Evolutionary conservation across 108 stramenopile genomes (phyloP).

Genomic region (Nitzschia sp.): DNA sequence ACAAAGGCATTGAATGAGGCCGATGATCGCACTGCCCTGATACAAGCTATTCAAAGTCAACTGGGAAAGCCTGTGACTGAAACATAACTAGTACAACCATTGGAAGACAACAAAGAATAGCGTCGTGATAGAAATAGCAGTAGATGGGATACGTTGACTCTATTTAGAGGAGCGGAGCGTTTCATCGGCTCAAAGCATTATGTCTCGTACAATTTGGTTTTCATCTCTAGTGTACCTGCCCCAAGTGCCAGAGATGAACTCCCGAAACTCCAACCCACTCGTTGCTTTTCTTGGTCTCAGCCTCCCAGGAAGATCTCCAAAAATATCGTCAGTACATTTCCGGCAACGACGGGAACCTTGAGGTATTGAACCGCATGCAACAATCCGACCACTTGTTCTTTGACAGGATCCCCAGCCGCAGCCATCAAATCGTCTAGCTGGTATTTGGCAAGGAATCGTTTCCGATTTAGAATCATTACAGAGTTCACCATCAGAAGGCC

Average conservation of each 20-base stretch:
- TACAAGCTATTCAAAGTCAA: conserved; percentile 9
- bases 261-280: not conserved
- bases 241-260: not conserved
- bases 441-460: conserved; percentile 78
- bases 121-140: too few species aligned
- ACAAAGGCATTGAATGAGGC: conserved; percentile 10
- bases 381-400: conserved; percentile 67
- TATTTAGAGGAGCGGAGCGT: too few species aligned
- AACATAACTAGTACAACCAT: not conserved
- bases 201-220: too few species aligned
- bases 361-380: conserved; percentile 82
- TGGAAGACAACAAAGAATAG: not conserved
- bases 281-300: conserved; percentile 1
- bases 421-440: conserved; percentile 74
- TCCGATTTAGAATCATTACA: conserved; percentile 70
- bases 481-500: conserved; percentile 78
- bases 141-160: too few species aligned
- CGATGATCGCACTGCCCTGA: conserved; percentile 1
- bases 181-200: too few species aligned
- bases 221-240: too few species aligned
- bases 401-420: conserved; percentile 57
- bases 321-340: conserved; percentile 71
- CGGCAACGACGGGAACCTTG: conserved; percentile 77
- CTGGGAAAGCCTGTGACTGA: not conserved
- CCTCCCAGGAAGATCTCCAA: conserved; percentile 87